Base-by-base conservation (phyloP, 2,329 filamentous ascomycete species). In the Cladosporium sphaerospermum region DNA sequence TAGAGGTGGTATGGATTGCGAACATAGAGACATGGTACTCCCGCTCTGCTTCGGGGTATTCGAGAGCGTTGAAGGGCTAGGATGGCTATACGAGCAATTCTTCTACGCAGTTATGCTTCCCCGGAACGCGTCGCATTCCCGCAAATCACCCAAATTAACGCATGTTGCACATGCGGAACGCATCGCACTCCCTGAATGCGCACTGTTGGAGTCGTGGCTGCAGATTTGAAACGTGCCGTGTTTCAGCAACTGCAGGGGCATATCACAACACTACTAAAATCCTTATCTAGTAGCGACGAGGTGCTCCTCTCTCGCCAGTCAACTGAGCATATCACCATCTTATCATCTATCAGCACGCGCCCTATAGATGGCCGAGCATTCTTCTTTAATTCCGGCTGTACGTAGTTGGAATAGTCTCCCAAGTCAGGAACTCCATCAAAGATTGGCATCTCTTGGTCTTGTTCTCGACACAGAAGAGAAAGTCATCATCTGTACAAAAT, bases 91-190 rank as follows among this genome's bases (percentile, higher is more conserved):
- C n/a, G n/a, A n/a, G n/a, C n/a, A 34, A n/a, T n/a, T n/a, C n/a
- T n/a, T n/a, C 33, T 46, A 46, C 44, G 44, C 44, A 46, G 19
- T 37, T 46, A 46, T 46, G 33, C 32, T 46, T 46, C 32, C 44
- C 33, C 13, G 32, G 44, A 45, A 45, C 33, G 44, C 31, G 44
- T 34, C 44, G 44, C 32, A 19, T 45, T 45, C 44, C 32, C 16
- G 44, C 44, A 45, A 36, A 45, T 36, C 32, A 33, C 44, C 9
- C 32, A 36, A 36, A 18, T 36, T 19, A n/a, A 13, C 44, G 44
- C 32, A 36, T 36, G 32, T 45, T 45, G 32, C 44, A 45, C 44
- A 45, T 19, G 8, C 9, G 44, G 32, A 36, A 46, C 8, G 44
- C 44, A 9, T 46, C 44, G 44, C 44, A 46, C 36, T 46, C 44